Percentiles rank a stretch among this genome's conserved stretches.
Evolutionary conservation across 2,329 filamentous ascomycete species (phyloP).

Genomic region (Aspergillus sp.): DNA sequence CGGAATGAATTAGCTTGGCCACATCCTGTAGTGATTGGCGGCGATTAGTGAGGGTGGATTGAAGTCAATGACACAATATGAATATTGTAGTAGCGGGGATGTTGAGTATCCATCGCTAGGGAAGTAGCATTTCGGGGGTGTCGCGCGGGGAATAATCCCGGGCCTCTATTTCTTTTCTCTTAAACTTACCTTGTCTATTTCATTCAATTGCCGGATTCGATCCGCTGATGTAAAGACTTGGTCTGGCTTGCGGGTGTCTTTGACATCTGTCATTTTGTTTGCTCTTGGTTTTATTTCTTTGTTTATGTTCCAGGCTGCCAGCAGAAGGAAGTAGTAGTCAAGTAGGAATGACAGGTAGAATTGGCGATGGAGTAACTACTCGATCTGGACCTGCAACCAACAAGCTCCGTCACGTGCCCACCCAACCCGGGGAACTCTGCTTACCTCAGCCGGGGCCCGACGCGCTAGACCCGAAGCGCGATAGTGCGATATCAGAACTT

Average conservation of each 20-base stretch:
- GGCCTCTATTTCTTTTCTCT: not conserved
- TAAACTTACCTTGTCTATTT: conserved; percentile 67
- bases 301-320: not conserved
- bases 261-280: conserved; percentile 27
- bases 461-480: conserved; percentile 7
- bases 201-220: conserved; percentile 76
- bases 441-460: conserved; percentile 11
- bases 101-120: no score
- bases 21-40: conserved; percentile 46
- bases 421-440: conserved; percentile 2
- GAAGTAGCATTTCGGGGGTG: not conserved
- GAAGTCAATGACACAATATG: not conserved
- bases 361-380: not conserved
- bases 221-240: conserved; percentile 69
- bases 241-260: conserved; percentile 27
- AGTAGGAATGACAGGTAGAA: not conserved
- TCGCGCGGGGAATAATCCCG: not conserved
- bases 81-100: not conserved
- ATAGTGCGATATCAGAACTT: conserved; percentile 6
- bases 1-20: conserved; percentile 58
- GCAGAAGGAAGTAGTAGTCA: not conserved
- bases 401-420: conserved; percentile 11
- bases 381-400: not conserved
- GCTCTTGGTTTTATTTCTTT: no score
- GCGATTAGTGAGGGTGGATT: conserved; percentile 2